These are phyloP conservation scores for Backusella westeae DNA, from an alignment of 192 early-diverging fungal species.

Conservation along the genomic window DNA sequence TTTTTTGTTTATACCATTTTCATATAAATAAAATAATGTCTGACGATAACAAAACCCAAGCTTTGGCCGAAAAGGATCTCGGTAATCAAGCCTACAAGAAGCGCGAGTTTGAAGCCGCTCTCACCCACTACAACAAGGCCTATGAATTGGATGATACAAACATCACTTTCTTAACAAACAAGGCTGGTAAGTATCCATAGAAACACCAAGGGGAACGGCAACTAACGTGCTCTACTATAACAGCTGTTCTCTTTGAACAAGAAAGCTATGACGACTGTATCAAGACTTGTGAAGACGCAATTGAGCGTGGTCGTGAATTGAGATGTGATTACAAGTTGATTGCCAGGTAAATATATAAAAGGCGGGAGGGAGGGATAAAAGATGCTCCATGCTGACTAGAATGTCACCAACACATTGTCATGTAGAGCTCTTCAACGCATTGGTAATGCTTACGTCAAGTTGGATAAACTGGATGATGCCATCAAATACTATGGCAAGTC, in stretches of 20 bases:
- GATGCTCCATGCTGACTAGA: neutral
- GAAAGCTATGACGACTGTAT: slow-evolving; percentile 92
- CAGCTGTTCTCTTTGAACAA: slow-evolving; percentile 93
- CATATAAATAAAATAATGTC: slow-evolving; percentile 28
- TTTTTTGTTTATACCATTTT: neutral
- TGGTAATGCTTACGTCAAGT: slow-evolving; percentile 84
- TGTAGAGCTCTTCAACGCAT: slow-evolving; percentile 87
- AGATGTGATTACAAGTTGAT: slow-evolving; percentile 95
- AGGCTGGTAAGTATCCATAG: slow-evolving; percentile 60
- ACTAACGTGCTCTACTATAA: neutral
- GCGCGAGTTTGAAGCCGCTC: slow-evolving; percentile 83
- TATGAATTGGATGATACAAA: slow-evolving; percentile 89
- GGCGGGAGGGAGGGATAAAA: neutral
- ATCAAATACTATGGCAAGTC: slow-evolving; percentile 94
- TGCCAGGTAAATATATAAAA: slow-evolving; percentile 51
- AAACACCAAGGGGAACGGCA: neutral
- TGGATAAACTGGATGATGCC: slow-evolving; percentile 76
- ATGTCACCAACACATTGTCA: neutral
- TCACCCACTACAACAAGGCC: slow-evolving; percentile 88
- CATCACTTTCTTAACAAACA: slow-evolving; percentile 93
- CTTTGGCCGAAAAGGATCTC: slow-evolving; percentile 74
- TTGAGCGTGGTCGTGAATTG: slow-evolving; percentile 87
- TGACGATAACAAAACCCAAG: slow-evolving; percentile 60
- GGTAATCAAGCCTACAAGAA: slow-evolving; percentile 94
- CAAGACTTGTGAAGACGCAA: slow-evolving; percentile 85